Base-by-base conservation (phyloP, 768 basidiomycete species). In the Scleroderma citrinum region DNA sequence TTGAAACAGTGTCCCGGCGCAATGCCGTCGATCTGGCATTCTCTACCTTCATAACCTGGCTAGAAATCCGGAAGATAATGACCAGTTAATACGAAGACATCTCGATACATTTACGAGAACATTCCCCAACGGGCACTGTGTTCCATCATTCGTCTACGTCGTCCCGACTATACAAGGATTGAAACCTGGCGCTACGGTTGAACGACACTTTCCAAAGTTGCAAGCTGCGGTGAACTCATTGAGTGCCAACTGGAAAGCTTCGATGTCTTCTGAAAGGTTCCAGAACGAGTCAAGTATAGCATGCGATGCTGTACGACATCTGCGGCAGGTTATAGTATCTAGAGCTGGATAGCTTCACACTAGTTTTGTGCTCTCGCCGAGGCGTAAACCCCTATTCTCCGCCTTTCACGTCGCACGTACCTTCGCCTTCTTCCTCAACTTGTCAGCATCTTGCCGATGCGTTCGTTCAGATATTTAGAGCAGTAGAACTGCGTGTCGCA, bases 221-320 rank as follows among this genome's bases (percentile, higher is more conserved):
- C 11, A 17, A 7, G 24, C 12, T n/a, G 6, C 16, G 16, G n/a
- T 17, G 14, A 5, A 6, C 13, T 7, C 24, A 1, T 42, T 42
- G 40, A 16, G 8, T 7, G 20, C 3, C 21, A 5, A 29, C 5
- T 42, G 24, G 21, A 21, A 42, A 7, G 40, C 24, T 8, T 42
- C 40, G 1, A 29, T 42, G 24, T 23, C 26, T 2, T 13, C 21
- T 17, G 23, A 26, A 42, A 21, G 24, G 2, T 42, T 42, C 40
- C 4, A 11, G n/a, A 23, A 21, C 3, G 55, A 45, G 57, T 54
- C 19, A 24, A 56, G 8, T 5, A 29, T 57, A 30, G 14, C 30
- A 1, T 30, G 20, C 21, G n/a, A 40, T 43, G 21, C 6, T 10
- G 40, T 2, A 1, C 1, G 20, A 17, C 13, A 37, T 17, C 36